Evolutionary conservation across 75 land plant genomes (phyloP), one percentile per base, ranked within the genome.

Genomic region (Larix kaempferi): DNA sequence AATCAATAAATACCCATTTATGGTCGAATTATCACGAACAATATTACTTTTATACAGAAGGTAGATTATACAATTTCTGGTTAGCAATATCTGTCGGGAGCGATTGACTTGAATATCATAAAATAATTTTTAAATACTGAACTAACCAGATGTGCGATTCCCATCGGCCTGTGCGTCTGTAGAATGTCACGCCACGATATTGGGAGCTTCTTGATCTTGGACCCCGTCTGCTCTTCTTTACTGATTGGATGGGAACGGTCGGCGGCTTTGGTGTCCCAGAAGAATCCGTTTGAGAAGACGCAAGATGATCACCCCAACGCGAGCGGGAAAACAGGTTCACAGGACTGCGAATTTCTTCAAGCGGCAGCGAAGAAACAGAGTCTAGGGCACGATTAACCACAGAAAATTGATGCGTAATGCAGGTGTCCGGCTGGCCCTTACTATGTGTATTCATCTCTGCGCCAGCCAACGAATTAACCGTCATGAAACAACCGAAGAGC

Each of bases 161-260:
- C 92, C 94, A 92, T 80, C 90, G 56, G 14, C 94, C 88, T 16
- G 92, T 92, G 58, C 92, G 71, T 65, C 91, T 86, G 77, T 92
- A 92, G 77, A 85, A 90, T 25, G 92, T 92, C 19, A 92, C 94
- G 6, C 94, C 94, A 4, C 92, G 78, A 73, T 88, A 92, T 79
- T 90, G 86, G 0, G 92, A 92, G 88, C 92, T 92, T 58, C 91
- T 77, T 10, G 90, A 90, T 57, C 89, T 55, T 17, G 94, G 94
- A 5, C 92, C 94, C 0, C 91, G 91, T 41, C 93, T 74, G 64
- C 95, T 89, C 84, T 92, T 94, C 86, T 82, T 88, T 59, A 75
- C 77, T 49, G 77, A 39, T 59, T 78, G 80, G 86, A 66, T 80
- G 80, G 23, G 78, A 80, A 11, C 86, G 59, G 23, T 80, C 77